These are phyloP conservation scores for Nakazawaea peltata DNA, from an alignment of 805 yeast genomes.

Conservation along the genomic window DNA sequence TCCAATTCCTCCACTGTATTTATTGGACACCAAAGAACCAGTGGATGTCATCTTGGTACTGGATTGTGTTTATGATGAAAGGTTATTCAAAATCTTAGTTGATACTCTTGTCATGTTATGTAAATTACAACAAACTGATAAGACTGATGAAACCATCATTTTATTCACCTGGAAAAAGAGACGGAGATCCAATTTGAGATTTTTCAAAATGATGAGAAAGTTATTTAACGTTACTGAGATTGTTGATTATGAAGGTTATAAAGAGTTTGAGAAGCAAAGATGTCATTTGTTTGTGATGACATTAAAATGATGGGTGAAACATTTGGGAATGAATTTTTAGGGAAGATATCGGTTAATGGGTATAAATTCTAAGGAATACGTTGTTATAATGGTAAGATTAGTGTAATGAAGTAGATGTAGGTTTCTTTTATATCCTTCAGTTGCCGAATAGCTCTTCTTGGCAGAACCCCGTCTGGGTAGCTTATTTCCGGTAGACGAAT, in stretches of 20 bases:
- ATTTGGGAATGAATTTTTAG: slow-evolving; percentile 1
- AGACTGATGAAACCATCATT: slow-evolving; percentile 29
- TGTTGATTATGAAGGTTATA: slow-evolving; percentile 25
- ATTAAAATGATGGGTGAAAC: slow-evolving; percentile 17
- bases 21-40: slow-evolving; percentile 15
- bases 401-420: neutral
- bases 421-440: no score
- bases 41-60: slow-evolving; percentile 48
- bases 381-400: neutral
- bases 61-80: slow-evolving; percentile 50
- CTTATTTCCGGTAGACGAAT: no score
- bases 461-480: no score
- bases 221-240: slow-evolving; percentile 23
- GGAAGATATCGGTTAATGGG: neutral
- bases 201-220: slow-evolving; percentile 23
- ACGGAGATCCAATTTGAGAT: slow-evolving; percentile 27
- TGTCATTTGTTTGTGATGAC: slow-evolving; percentile 33
- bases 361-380: neutral
- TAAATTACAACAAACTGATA: slow-evolving; percentile 10
- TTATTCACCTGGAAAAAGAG: slow-evolving; percentile 48
- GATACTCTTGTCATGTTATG: slow-evolving; percentile 38
- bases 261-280: slow-evolving; percentile 27
- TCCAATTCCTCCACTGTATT: slow-evolving; percentile 27
- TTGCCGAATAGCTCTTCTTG: neutral
- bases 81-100: slow-evolving; percentile 44